Percentiles rank a stretch among this genome's conserved stretches.
Conservation (phyloP, 768 basidiomycete genomes). For the Suillus cothurnatus region DNA sequence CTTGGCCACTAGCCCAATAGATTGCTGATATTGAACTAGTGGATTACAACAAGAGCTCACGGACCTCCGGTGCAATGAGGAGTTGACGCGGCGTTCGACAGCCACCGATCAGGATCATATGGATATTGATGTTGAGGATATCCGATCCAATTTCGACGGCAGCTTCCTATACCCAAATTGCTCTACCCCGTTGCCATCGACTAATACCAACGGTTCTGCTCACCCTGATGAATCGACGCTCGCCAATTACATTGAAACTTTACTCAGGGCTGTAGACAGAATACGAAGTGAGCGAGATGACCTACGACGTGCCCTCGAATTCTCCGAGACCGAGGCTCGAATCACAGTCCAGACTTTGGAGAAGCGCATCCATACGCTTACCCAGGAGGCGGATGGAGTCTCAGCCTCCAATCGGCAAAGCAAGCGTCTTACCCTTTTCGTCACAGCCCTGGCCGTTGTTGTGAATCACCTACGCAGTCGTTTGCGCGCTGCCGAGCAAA, state of each 20-base stretch:
- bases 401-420: conserved; percentile 17
- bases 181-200: conserved; percentile 4
- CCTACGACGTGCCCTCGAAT: conserved; percentile 64
- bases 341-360: conserved; percentile 64
- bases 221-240: conserved; percentile 25
- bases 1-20: neutral
- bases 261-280: conserved; percentile 65
- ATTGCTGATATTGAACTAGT: conserved; percentile 16
- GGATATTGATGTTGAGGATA: conserved; percentile 7
- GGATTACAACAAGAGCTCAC: conserved; percentile 25
- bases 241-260: conserved; percentile 50
- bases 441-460: conserved; percentile 40
- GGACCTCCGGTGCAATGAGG: neutral
- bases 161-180: conserved; percentile 5
- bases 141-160: conserved; percentile 5
- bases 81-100: neutral
- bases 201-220: neutral
- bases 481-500: conserved; percentile 16
- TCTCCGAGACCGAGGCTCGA: conserved; percentile 66
- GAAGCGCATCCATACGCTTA: conserved; percentile 43
- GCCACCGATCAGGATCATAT: conserved; percentile 4
- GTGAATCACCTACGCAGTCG: conserved; percentile 40
- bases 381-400: conserved; percentile 19
- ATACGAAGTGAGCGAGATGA: conserved; percentile 67
- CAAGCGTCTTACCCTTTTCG: conserved; percentile 35